Evolutionary conservation across 2,329 filamentous ascomycete genomes (phyloP).

Genomic region (Canariomyces notabilis): DNA sequence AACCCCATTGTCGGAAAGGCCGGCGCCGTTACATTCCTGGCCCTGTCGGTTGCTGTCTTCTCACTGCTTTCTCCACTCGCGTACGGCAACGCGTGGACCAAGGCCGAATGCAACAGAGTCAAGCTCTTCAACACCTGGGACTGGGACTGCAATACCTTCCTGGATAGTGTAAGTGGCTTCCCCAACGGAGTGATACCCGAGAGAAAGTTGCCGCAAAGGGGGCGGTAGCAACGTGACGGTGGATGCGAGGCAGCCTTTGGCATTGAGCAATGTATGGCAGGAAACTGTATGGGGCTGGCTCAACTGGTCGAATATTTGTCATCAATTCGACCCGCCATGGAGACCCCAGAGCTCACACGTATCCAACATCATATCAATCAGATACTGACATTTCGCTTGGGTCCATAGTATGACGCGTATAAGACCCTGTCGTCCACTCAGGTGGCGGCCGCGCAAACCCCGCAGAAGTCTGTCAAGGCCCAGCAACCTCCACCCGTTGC

Average conservation of each 20-base stretch:
- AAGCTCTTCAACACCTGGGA: slow-evolving; percentile 91
- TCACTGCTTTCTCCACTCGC: slow-evolving; percentile 80
- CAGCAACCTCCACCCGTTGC: slow-evolving; percentile 16
- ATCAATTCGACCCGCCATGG: slow-evolving; percentile 1
- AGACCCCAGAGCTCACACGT: not conserved
- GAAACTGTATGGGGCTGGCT: not conserved
- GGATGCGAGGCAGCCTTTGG: not conserved
- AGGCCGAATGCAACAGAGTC: slow-evolving; percentile 75
- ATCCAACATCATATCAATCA: slow-evolving; percentile 5
- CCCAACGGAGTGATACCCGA: slow-evolving; percentile 34
- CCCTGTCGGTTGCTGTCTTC: slow-evolving; percentile 70
- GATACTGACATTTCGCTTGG: slow-evolving; percentile 6
- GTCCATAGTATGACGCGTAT: slow-evolving; percentile 46
- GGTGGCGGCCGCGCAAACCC: slow-evolving; percentile 23
- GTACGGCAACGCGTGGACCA: slow-evolving; percentile 94
- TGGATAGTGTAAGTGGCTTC: slow-evolving; percentile 67
- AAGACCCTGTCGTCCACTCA: slow-evolving; percentile 26
- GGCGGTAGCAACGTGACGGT: not conserved
- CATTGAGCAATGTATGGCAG: slow-evolving; percentile 3
- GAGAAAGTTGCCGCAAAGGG: slow-evolving; percentile 31
- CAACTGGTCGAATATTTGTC: not conserved
- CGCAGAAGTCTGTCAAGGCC: slow-evolving; percentile 18
- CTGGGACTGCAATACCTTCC: slow-evolving; percentile 96
- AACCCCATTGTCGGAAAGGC: slow-evolving; percentile 69
- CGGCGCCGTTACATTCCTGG: slow-evolving; percentile 69